Base-by-base conservation (phyloP, 768 basidiomycete species). In the Gloeopeniophorella convolvens region DNA sequence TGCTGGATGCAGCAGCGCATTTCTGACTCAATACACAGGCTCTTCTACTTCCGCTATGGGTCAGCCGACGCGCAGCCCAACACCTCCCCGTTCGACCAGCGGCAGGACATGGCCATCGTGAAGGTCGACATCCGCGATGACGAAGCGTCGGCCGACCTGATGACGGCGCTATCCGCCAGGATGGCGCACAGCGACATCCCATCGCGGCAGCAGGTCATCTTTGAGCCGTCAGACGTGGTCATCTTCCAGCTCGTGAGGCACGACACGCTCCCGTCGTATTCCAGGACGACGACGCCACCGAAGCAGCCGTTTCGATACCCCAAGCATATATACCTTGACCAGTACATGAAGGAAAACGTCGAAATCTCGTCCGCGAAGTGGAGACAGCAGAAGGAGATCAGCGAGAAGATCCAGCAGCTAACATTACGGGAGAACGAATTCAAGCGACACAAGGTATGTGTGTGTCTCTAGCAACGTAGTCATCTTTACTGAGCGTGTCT, bases 291-390 rank as follows among this genome's bases (percentile, higher is more conserved):
- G 5, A 32, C 55, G 2, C 18, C 23, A 11, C 61, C 58, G 1
- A 55, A 57, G 4, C 60, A 54, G 21, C 39, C 42, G 4, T 82
- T 89, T 56, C 64, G 62, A 12, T 91, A 76, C 57, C 87, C 88
- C 2, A 77, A 75, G 56, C 68, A 70, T 16, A 69, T 91, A 40
- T 88, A 79, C 62, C 68, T 90, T 39, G 89, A 91, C 60, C 78
- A 80, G 43, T 91, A 88, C 57, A 56, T 89, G 55, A 70, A 70
- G 42, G 72, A 74, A 42, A 87, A 85, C 34, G 57, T 77, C 4
- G 71, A 72, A 7, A 58, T 74, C 23, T 69, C 73, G 11, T 63
- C 65, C 12, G 59, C 61, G 39, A 72, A 71, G 57, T 58, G 69
- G 27, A 51, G 9, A 34, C 53, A 65, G 35, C 69, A 66, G 57